phyloP scores from a whole-genome alignment of 140 eudicot genomes.

The Cichorium intybus region DNA sequence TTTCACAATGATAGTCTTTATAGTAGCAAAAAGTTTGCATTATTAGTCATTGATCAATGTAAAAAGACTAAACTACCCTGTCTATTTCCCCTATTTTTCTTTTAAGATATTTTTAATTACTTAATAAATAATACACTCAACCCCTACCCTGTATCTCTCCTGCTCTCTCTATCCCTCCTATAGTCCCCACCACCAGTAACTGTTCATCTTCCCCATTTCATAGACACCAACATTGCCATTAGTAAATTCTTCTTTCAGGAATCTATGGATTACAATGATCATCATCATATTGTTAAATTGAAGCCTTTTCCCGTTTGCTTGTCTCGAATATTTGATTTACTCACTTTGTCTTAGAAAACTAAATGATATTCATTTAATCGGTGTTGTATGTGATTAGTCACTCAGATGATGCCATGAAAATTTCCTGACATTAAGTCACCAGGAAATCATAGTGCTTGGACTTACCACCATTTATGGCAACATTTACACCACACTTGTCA shows the following conservation, averaged over 20 bases:
- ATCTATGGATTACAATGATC: neutral
- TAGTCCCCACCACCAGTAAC: too few species aligned
- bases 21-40: too few species aligned
- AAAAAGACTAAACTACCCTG: too few species aligned
- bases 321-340: neutral
- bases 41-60: too few species aligned
- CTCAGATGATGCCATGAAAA: constrained; percentile 98
- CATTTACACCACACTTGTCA: constrained; percentile 92
- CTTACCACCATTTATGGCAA: constrained; percentile 92
- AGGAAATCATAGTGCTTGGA: constrained; percentile 85
- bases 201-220: too few species aligned
- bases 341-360: neutral
- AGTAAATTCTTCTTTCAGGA: constrained; percentile 23
- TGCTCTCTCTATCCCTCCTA: too few species aligned
- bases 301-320: neutral
- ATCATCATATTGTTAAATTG: neutral
- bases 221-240: constrained; percentile 57
- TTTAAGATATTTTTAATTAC: too few species aligned
- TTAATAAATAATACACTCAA: too few species aligned
- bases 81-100: too few species aligned
- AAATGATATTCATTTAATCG: neutral
- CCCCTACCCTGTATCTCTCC: too few species aligned
- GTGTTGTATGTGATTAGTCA: neutral
- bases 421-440: constrained; percentile 84
- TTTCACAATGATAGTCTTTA: too few species aligned